Evolutionary conservation across 441 rosid species (phyloP).

Genomic region (Omphalea diandra): DNA sequence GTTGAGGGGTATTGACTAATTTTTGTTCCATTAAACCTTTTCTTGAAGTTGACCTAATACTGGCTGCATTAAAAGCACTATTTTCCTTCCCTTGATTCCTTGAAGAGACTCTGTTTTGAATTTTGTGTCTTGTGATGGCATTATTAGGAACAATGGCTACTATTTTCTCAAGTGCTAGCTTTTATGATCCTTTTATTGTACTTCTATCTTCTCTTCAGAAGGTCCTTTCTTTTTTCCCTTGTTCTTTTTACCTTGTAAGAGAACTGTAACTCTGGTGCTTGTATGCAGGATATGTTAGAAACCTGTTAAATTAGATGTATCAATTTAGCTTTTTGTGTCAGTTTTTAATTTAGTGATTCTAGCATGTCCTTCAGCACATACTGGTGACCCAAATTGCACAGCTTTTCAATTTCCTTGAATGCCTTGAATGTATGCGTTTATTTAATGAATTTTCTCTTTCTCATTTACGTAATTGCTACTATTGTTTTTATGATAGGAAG

Average conservation of each 20-base stretch:
- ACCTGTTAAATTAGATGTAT: not conserved
- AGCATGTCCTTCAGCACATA: not conserved
- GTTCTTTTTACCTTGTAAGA: not conserved
- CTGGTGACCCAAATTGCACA: no score
- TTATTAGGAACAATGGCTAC: not conserved
- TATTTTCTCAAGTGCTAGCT: not conserved
- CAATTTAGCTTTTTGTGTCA: not conserved
- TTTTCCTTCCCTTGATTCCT: not conserved
- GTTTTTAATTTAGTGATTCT: not conserved
- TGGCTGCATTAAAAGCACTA: not conserved
- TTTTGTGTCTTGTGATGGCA: not conserved
- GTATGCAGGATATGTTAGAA: conserved; percentile 4
- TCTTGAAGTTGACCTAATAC: not conserved
- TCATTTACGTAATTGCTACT: not conserved
- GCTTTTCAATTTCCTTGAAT: conserved; percentile 11
- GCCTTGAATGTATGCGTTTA: conserved; percentile 11
- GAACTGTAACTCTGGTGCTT: not conserved
- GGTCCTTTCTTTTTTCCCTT: not conserved
- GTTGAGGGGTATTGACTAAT: not conserved
- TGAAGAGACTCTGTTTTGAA: not conserved
- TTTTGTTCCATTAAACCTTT: not conserved
- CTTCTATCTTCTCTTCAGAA: not conserved
- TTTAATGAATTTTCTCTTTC: conserved; percentile 16
- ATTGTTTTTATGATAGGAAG: conserved; percentile 38
- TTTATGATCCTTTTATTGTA: not conserved